These are phyloP conservation scores for Coniochaeta sp. DNA, from an alignment of 2,329 filamentous ascomycete species.

Conservation along the genomic window DNA sequence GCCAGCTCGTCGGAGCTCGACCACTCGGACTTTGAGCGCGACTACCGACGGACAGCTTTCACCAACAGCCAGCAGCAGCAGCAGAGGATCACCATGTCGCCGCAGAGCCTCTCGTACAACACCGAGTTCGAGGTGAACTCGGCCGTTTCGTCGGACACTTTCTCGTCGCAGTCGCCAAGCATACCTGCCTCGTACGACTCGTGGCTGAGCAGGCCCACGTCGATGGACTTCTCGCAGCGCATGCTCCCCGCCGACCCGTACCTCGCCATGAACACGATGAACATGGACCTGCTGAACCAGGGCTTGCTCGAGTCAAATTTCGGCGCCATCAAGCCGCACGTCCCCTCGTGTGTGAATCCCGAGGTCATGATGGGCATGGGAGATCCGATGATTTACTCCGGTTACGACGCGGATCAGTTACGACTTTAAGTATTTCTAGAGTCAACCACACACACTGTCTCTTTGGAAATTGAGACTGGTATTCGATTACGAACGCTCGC, in stretches of 20 bases:
- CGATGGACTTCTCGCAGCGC: conserved; percentile 31
- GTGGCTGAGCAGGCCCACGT: conserved; percentile 26
- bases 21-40: conserved; percentile 47
- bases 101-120: conserved; percentile 43
- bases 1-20: conserved; percentile 49
- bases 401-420: conserved; percentile 39
- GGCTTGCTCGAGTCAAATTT: conserved; percentile 45
- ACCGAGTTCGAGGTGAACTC: conserved; percentile 31
- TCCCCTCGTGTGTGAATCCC: conserved; percentile 42
- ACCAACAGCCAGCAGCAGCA: conserved; percentile 21
- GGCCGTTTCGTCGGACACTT: conserved; percentile 14
- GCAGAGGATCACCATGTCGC: conserved; percentile 45
- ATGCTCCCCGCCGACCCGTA: conserved; percentile 33
- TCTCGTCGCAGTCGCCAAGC: conserved; percentile 25
- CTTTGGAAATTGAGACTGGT: background rate
- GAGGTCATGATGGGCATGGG: conserved; percentile 51
- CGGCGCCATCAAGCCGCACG: conserved; percentile 48
- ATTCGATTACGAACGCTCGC: background rate
- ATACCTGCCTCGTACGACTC: conserved; percentile 20
- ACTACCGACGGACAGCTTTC: conserved; percentile 44
- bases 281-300: conserved; percentile 40
- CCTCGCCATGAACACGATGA: conserved; percentile 32
- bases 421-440: conserved; percentile 24
- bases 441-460: no score
- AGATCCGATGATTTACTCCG: conserved; percentile 52